Percentiles rank a stretch among this genome's conserved stretches.
phyloP scores from a whole-genome alignment of 345 rosid species.

The Clausena lansium region DNA sequence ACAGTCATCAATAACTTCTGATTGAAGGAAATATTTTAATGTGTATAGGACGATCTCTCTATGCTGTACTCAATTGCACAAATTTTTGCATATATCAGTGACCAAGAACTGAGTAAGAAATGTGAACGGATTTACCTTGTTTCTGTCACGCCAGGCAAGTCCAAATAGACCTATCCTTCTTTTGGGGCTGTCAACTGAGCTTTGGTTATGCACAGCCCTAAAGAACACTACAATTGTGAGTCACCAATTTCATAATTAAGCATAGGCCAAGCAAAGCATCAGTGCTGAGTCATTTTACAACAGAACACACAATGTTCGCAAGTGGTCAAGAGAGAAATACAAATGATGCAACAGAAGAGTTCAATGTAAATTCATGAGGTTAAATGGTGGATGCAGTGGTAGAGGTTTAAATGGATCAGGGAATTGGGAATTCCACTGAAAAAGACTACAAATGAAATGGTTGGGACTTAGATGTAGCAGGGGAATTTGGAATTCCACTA shows the following conservation, averaged over 20 bases:
- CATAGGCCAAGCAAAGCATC: background rate
- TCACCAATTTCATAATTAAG: background rate
- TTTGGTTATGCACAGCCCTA: constrained; percentile 43
- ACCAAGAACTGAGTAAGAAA: background rate
- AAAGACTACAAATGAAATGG: background rate
- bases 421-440: background rate
- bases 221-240: constrained; percentile 20
- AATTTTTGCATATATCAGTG: background rate
- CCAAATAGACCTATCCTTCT: constrained; percentile 60
- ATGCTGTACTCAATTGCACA: background rate
- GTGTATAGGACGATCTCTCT: background rate
- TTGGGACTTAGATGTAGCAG: background rate
- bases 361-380: background rate
- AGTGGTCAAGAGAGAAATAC: background rate
- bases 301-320: background rate
- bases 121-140: constrained; percentile 56
- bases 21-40: background rate
- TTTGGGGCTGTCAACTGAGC: constrained; percentile 43
- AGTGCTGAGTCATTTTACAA: background rate
- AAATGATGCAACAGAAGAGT: background rate
- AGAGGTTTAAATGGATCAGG: background rate
- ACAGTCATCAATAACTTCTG: background rate
- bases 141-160: constrained; percentile 76
- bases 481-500: background rate
- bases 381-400: background rate